Conservation (phyloP, 495 filamentous ascomycete species). For the Penicillium ochrochloron region DNA sequence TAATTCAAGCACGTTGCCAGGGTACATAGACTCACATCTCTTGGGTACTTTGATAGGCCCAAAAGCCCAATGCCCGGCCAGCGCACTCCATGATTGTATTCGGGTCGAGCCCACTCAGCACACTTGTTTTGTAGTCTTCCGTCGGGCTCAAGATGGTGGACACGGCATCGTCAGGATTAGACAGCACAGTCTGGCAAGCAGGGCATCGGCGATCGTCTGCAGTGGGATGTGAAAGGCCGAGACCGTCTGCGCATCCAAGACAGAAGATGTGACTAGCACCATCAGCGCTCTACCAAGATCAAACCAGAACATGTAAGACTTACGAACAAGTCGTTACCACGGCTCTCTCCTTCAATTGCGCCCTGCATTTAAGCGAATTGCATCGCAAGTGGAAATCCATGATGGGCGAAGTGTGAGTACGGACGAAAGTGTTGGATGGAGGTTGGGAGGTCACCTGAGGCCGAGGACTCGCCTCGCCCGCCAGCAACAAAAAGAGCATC, state of each 20-base stretch:
- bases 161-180: conserved; percentile 78
- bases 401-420: neutral
- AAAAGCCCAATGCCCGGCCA: conserved; percentile 81
- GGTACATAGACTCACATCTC: conserved; percentile 68
- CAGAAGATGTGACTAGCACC: conserved; percentile 82
- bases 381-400: conserved; percentile 81
- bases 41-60: conserved; percentile 88
- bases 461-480: conserved; percentile 13
- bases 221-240: conserved; percentile 65
- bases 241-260: conserved; percentile 68
- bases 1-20: neutral
- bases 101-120: conserved; percentile 83
- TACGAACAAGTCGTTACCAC: conserved; percentile 93
- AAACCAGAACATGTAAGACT: conserved; percentile 20
- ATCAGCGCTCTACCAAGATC: conserved; percentile 18
- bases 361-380: conserved; percentile 80
- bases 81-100: conserved; percentile 90
- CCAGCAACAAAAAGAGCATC: conserved; percentile 2
- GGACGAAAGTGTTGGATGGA: conserved; percentile 13
- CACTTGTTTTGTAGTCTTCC: conserved; percentile 93
- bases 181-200: conserved; percentile 74
- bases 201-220: conserved; percentile 70
- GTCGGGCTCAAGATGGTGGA: conserved; percentile 77
- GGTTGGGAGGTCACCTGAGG: conserved; percentile 23
- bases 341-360: conserved; percentile 72